phyloP scores from a whole-genome alignment of 441 rosid species.

The Bruguiera hainesii region DNA sequence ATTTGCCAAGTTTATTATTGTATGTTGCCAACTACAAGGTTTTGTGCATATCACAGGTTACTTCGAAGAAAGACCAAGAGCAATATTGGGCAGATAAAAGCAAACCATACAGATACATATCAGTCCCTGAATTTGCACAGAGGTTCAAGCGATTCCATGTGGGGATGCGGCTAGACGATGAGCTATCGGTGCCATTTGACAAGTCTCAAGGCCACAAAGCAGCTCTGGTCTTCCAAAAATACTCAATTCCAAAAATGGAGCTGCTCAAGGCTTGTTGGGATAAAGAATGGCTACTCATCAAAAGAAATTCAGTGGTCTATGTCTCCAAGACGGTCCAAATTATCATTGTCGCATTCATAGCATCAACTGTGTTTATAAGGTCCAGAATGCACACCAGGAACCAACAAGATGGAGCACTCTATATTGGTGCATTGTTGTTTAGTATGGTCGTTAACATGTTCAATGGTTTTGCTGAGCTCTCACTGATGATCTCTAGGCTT shows the following conservation, averaged over 20 bases:
- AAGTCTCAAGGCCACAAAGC: conserved; percentile 59
- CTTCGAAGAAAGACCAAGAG: conserved; percentile 81
- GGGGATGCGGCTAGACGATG: conserved; percentile 40
- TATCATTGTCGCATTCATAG: conserved; percentile 46
- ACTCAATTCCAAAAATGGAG: conserved; percentile 46
- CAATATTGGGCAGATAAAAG: conserved; percentile 71
- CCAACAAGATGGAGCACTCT: conserved; percentile 43
- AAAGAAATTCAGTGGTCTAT: conserved; percentile 55
- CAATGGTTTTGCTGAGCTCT: conserved; percentile 74
- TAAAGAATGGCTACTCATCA: conserved; percentile 66
- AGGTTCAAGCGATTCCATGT: conserved; percentile 60
- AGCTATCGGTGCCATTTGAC: conserved; percentile 50
- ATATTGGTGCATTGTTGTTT: conserved; percentile 47
- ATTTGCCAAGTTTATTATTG: too few relatives aligned
- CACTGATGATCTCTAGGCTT: conserved; percentile 54
- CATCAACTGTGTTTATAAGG: conserved; percentile 55
- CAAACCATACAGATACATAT: conserved; percentile 51
- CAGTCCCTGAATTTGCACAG: conserved; percentile 58
- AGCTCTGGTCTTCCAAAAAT: conserved; percentile 56
- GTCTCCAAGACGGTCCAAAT: conserved; percentile 62
- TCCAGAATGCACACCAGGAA: conserved; percentile 42
- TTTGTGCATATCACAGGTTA: conserved; percentile 39
- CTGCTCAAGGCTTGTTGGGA: conserved; percentile 68
- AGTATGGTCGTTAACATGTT: conserved; percentile 58
- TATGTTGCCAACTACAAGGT: too few relatives aligned